Conservation (phyloP, 108 stramenopile genomes). For the Mediolabrus comicus region DNA sequence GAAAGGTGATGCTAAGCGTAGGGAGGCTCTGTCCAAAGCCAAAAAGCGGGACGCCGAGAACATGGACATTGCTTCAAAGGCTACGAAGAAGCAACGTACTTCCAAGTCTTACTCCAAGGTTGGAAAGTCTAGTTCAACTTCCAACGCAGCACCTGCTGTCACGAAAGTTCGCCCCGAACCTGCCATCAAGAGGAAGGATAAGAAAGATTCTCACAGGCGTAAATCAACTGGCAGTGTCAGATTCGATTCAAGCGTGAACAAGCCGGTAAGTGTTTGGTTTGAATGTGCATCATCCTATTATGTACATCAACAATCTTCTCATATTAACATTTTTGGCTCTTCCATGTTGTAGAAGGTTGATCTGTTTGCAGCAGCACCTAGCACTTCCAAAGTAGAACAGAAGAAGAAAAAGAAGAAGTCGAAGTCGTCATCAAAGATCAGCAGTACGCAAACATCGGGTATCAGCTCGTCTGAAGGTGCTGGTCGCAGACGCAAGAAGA, state of each 20-base stretch:
- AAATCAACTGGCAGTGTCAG: background rate
- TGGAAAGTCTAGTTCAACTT: background rate
- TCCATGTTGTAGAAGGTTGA: background rate
- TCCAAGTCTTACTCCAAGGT: constrained; percentile 17
- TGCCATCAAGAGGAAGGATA: background rate
- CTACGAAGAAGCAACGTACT: constrained; percentile 5
- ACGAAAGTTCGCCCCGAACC: background rate
- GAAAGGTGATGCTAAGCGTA: background rate
- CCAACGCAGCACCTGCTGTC: background rate
- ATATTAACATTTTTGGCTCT: background rate
- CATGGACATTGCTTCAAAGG: no score
- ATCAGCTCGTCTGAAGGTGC: constrained; percentile 37
- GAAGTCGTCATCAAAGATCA: constrained; percentile 23
- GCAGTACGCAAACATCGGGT: constrained; percentile 35
- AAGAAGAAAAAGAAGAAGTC: constrained; percentile 11
- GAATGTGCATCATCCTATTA: background rate
- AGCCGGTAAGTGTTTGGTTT: background rate
- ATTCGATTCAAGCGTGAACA: background rate
- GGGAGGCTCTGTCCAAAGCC: background rate
- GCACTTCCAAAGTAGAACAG: background rate
- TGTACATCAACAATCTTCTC: background rate
- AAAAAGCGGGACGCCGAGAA: constrained; percentile 12
- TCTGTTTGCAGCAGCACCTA: constrained; percentile 27
- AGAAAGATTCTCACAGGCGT: background rate
- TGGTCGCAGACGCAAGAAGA: constrained; percentile 39